Evolutionary conservation across 1,284 basidiomycete genomes (phyloP).

Genomic region (Ustilago esculenta): DNA sequence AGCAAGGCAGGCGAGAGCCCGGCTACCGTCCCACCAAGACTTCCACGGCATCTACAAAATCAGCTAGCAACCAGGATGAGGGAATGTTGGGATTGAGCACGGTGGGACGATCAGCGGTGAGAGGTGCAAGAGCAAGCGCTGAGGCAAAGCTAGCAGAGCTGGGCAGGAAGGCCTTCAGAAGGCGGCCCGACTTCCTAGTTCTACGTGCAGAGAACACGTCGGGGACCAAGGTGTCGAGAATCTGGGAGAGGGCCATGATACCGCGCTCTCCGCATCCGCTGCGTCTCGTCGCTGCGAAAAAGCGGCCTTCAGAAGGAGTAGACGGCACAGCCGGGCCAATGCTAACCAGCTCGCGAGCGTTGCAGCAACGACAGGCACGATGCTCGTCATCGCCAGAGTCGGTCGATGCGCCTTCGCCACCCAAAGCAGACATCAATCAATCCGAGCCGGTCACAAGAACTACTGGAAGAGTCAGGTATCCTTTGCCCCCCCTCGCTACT

Average conservation of each 20-base stretch:
- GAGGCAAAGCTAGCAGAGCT: constrained; percentile 9
- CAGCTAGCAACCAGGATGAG: not conserved
- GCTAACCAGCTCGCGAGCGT: constrained; percentile 21
- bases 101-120: constrained; percentile 13
- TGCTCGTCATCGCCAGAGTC: not conserved
- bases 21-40: constrained; percentile 12
- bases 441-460: not conserved
- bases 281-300: not conserved
- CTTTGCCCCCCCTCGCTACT: constrained; percentile 33
- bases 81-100: constrained; percentile 14
- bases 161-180: constrained; percentile 4
- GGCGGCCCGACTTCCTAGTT: constrained; percentile 20
- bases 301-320: not conserved
- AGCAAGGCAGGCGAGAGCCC: constrained; percentile 48
- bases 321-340: constrained; percentile 13
- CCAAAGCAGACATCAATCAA: not conserved
- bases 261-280: constrained; percentile 34
- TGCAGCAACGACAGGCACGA: constrained; percentile 11
- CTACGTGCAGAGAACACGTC: constrained; percentile 25
- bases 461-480: not conserved
- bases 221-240: constrained; percentile 17
- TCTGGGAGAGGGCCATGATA: constrained; percentile 27
- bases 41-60: not conserved
- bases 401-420: not conserved
- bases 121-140: constrained; percentile 26